phyloP scores from a whole-genome alignment of 139 green algal species.

The Spirogloea muscicola region DNA sequence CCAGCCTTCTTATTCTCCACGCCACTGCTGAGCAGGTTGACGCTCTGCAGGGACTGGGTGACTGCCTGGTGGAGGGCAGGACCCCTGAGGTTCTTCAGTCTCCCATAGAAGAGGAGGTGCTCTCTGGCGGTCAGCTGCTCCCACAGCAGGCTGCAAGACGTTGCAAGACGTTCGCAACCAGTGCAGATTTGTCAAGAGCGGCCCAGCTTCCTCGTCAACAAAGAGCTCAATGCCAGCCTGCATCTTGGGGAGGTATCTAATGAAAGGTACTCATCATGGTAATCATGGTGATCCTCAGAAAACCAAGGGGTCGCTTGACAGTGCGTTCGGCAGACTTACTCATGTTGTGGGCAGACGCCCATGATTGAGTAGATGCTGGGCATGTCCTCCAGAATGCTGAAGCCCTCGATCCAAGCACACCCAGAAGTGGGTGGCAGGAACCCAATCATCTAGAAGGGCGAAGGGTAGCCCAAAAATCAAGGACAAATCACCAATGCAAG shows the following conservation, averaged over 20 bases:
- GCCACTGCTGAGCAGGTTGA: constrained; percentile 27
- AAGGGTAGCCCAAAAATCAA: too few species aligned
- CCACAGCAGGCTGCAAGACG: constrained; percentile 94
- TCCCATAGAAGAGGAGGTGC: constrained; percentile 87
- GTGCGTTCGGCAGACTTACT: constrained; percentile 37
- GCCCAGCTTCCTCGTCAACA: too few species aligned
- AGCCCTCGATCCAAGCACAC: constrained; percentile 22
- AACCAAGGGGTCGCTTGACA: too few species aligned
- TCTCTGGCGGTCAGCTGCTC: constrained; percentile 77
- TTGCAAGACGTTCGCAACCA: too few species aligned
- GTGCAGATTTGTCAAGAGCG: too few species aligned
- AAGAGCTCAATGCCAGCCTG: too few species aligned
- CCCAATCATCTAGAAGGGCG: constrained; percentile 33
- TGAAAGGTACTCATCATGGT: too few species aligned
- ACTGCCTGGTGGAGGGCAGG: constrained; percentile 25
- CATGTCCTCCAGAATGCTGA: constrained; percentile 61
- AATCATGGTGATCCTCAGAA: too few species aligned
- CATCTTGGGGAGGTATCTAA: too few species aligned
- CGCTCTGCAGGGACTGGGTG: constrained; percentile 34
- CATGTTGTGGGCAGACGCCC: constrained; percentile 71
- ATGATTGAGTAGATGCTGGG: constrained; percentile 55
- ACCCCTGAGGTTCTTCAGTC: constrained; percentile 72
- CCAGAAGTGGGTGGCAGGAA: constrained; percentile 31
- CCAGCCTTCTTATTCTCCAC: constrained; percentile 38
- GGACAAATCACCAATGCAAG: too few species aligned